Conservation (phyloP, 2,329 filamentous ascomycete species). For the Ophiosphaerella herpotricha region DNA sequence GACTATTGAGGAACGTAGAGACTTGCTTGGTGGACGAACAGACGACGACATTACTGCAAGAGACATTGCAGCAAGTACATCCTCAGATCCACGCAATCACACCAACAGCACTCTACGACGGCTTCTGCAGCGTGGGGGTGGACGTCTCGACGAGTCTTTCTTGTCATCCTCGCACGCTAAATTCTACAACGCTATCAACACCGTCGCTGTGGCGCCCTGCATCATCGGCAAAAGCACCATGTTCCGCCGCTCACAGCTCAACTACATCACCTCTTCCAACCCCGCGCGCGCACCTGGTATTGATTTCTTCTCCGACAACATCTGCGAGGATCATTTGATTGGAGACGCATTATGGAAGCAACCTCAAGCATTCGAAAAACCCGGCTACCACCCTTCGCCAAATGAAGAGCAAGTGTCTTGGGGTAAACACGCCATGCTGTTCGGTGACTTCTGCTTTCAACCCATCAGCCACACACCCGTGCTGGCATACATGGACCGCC, state of each 20-base stretch:
- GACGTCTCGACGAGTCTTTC: slow-evolving; percentile 90
- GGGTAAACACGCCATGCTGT: slow-evolving; percentile 80
- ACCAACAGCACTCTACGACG: slow-evolving; percentile 26
- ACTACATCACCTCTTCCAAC: slow-evolving; percentile 67
- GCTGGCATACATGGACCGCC: slow-evolving; percentile 74
- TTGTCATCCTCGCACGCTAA: slow-evolving; percentile 93
- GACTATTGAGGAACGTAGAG: slow-evolving; percentile 35
- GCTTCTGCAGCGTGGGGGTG: slow-evolving; percentile 63
- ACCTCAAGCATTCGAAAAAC: slow-evolving; percentile 41
- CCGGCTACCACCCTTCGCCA: slow-evolving; percentile 23
- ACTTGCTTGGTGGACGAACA: slow-evolving; percentile 32
- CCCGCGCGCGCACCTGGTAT: slow-evolving; percentile 67
- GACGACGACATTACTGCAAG: slow-evolving; percentile 19
- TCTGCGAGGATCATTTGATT: slow-evolving; percentile 97
- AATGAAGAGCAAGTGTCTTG: slow-evolving; percentile 50
- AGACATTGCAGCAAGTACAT: slow-evolving; percentile 34
- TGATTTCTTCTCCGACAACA: slow-evolving; percentile 92
- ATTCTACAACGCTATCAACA: slow-evolving; percentile 97
- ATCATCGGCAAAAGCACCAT: slow-evolving; percentile 98
- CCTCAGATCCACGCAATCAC: slow-evolving; percentile 30
- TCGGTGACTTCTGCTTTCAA: slow-evolving; percentile 86
- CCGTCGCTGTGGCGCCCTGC: slow-evolving; percentile 86
- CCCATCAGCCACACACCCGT: slow-evolving; percentile 84
- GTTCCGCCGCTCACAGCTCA: slow-evolving; percentile 90
- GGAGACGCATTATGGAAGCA: slow-evolving; percentile 87